Percentiles rank a stretch among this genome's conserved stretches.
Evolutionary conservation across 108 stramenopile genomes (phyloP).

Genomic region (Skeletonema grethae): DNA sequence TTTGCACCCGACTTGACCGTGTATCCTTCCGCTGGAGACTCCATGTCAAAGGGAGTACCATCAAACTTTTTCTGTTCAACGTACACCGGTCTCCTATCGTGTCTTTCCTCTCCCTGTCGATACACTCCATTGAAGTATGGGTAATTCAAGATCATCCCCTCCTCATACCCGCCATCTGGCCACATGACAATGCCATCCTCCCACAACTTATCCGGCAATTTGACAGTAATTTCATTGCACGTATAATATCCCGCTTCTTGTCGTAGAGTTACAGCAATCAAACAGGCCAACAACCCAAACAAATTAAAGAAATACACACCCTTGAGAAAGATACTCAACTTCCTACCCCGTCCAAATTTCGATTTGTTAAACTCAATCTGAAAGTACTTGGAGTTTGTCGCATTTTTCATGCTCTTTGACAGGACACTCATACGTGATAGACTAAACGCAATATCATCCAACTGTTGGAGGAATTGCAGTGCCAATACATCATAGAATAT

Average conservation of each 20-base stretch:
- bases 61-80: slow-evolving; percentile 6
- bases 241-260: not conserved
- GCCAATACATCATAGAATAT: slow-evolving; percentile 34
- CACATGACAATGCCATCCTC: not conserved
- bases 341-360: not conserved
- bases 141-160: not conserved
- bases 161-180: not conserved
- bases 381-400: not conserved
- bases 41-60: not conserved
- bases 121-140: slow-evolving; percentile 7
- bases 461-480: slow-evolving; percentile 8
- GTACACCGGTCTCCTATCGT: slow-evolving; percentile 4
- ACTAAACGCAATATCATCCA: slow-evolving; percentile 14
- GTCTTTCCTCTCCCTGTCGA: not conserved
- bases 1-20: not conserved
- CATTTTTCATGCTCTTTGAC: not conserved
- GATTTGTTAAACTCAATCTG: not conserved
- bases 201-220: not conserved
- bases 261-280: not conserved
- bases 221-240: not conserved
- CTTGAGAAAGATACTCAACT: not conserved
- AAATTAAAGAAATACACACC: slow-evolving; percentile 4
- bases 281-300: not conserved
- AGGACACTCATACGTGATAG: slow-evolving; percentile 3
- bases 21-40: not conserved